A percentile compares a stretch with the other conserved stretches of the same genome.
phyloP scores from a whole-genome alignment of 148 eudicot genomes.

The Rhododendron griersonianum region DNA sequence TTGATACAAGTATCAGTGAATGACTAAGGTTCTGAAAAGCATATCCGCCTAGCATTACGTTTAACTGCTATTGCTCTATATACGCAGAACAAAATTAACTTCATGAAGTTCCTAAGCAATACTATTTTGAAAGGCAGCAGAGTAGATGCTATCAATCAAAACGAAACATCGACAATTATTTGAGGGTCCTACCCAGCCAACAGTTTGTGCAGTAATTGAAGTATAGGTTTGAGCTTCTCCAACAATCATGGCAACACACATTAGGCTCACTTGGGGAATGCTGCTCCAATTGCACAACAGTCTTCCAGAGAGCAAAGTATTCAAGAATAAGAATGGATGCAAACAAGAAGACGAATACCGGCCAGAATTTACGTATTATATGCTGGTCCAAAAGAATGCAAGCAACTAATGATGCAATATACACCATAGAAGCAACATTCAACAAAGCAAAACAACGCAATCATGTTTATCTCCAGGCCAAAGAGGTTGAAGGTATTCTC shows the following conservation, averaged over 20 bases:
- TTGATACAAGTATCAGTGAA: neutral
- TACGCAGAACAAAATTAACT: slow-evolving; percentile 7
- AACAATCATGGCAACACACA: slow-evolving; percentile 84
- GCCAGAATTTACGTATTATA: slow-evolving; percentile 77
- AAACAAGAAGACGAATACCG: slow-evolving; percentile 65
- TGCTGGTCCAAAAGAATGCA: slow-evolving; percentile 72
- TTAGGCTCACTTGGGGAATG: slow-evolving; percentile 23
- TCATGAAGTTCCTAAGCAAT: neutral
- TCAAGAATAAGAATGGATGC: slow-evolving; percentile 73
- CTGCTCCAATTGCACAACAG: slow-evolving; percentile 34
- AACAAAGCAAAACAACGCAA: slow-evolving; percentile 76
- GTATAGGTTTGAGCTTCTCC: slow-evolving; percentile 56
- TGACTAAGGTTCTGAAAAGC: neutral
- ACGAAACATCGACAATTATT: neutral
- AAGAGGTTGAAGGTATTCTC: slow-evolving; percentile 94
- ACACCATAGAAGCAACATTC: slow-evolving; percentile 80
- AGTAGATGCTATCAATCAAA: neutral
- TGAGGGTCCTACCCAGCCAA: slow-evolving; percentile 73
- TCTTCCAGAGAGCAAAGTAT: slow-evolving; percentile 82
- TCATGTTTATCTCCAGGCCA: slow-evolving; percentile 96
- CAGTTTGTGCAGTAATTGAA: slow-evolving; percentile 69
- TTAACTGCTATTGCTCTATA: neutral
- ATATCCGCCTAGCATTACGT: neutral
- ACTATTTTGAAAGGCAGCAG: neutral
- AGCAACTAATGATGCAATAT: slow-evolving; percentile 77